Evolutionary conservation across 495 filamentous ascomycete genomes (phyloP).

Genomic region (Neurospora sp.): DNA sequence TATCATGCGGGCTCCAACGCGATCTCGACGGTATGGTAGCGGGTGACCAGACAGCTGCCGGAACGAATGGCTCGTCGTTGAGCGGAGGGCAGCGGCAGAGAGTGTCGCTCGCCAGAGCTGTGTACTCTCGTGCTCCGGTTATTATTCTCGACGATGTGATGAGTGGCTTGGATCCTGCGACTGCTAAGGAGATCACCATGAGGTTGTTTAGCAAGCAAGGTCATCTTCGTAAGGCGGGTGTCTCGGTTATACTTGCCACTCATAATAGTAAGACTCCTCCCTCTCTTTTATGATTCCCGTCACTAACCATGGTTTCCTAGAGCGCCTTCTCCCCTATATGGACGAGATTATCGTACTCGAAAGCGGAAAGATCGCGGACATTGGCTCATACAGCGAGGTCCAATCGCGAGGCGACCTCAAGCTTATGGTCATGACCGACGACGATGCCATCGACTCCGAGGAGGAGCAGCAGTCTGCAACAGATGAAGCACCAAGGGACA

Average conservation of each 20-base stretch:
- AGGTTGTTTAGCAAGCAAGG: constrained; percentile 32
- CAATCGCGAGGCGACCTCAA: not conserved
- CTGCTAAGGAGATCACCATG: constrained; percentile 51
- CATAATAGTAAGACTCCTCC: constrained; percentile 2
- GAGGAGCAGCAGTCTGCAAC: not conserved
- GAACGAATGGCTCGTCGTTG: constrained; percentile 53
- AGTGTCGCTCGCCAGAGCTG: constrained; percentile 29
- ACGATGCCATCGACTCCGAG: not conserved
- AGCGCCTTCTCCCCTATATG: not conserved
- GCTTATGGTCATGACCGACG: not conserved
- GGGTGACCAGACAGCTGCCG: constrained; percentile 50
- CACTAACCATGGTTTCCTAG: not conserved
- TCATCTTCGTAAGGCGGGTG: constrained; percentile 13
- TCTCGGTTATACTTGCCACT: constrained; percentile 19
- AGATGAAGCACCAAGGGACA: not conserved
- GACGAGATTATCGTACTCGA: not conserved
- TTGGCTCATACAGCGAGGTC: not conserved
- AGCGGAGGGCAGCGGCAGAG: constrained; percentile 61
- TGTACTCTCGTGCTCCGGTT: constrained; percentile 21
- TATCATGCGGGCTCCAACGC: constrained; percentile 46
- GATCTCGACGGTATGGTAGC: constrained; percentile 39
- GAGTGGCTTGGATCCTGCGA: constrained; percentile 52
- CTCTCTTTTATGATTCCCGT: not conserved
- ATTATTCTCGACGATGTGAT: constrained; percentile 41
- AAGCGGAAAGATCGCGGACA: not conserved